phyloP scores from a whole-genome alignment of 139 green algal species.

The Parachlorella kessleri region DNA sequence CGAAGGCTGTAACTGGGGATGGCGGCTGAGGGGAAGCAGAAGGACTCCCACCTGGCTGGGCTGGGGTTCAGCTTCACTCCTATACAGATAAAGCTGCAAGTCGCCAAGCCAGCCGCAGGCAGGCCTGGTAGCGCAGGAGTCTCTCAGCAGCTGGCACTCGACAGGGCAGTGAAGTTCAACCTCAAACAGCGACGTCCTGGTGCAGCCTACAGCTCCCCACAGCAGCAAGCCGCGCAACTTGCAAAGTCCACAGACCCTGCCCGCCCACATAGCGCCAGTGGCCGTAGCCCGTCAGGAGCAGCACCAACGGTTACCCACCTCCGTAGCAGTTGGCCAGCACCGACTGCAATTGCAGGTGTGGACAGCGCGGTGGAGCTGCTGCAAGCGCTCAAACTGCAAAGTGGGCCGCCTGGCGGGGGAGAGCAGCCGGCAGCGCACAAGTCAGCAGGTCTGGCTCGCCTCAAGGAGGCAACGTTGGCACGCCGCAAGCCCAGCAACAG shows the following conservation, averaged over 20 bases:
- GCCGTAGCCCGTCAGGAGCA: too few relatives aligned
- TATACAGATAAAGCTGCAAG: background rate
- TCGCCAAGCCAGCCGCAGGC: background rate
- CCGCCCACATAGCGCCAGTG: too few relatives aligned
- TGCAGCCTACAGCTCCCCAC: background rate
- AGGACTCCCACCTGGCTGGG: background rate
- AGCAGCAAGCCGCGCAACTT: too few relatives aligned
- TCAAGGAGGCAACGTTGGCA: constrained; percentile 12
- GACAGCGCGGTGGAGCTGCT: background rate
- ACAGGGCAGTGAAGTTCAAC: constrained; percentile 20
- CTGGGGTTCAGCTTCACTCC: background rate
- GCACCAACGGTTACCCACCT: too few relatives aligned
- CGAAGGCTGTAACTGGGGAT: too few relatives aligned
- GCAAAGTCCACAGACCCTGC: too few relatives aligned
- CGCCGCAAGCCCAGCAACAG: background rate
- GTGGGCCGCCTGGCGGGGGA: too few relatives aligned
- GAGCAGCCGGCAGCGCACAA: background rate
- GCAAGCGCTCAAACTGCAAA: background rate
- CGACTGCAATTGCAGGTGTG: background rate
- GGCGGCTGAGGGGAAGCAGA: too few relatives aligned
- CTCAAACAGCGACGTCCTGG: constrained; percentile 4
- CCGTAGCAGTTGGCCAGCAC: too few relatives aligned
- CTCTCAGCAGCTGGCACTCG: too few relatives aligned
- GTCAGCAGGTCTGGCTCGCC: background rate
- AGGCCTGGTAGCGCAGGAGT: too few relatives aligned